Evolutionary conservation across 305 asterid species (phyloP), one percentile per base, ranked within the genome.

Genomic region (Rubia tinctorum): DNA sequence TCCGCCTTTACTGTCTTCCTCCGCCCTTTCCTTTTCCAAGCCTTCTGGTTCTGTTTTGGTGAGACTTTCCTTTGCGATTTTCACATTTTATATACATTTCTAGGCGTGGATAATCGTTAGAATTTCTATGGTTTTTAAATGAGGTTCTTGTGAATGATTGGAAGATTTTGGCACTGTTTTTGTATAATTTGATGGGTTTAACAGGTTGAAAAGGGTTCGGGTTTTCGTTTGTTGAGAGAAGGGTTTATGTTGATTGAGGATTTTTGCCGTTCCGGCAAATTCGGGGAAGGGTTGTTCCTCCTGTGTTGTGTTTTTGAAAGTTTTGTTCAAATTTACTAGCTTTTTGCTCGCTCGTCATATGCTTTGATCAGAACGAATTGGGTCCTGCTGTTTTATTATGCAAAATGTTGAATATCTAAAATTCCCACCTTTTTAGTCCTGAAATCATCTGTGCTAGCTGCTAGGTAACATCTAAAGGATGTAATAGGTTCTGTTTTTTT

Each of bases 1-100:
- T 39, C 42, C 42, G 42, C 42, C 42, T 39, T 39, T 22, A 55
- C 25, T n/a, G 25, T 7, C 23, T 18, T 55, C 27, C 61, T 53
- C 60, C 60, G 60, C 60, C 60, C 60, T 53, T 53, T 53, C 60
- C 59, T 18, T 53, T 49, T 53, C 61, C 61, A n/a, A 23, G 60
- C 60, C 15, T n/a, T n/a, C 60, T 3, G 10, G 60, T 55, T 55
- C 60, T n/a, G 2, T n/a, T 55, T 55, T 5, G 61, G 61, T 55
- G 61, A 55, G 58, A 51, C 2, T 49, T 51, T 17, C 8, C 56
- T 17, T 5, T 51, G 61, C 61, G 25, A 55, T 55, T 18, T 55
- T 55, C 60, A 18, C 6, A 55, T 7, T 18, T 18, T 5, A 6
- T 17, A 17, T 55, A n/a, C 60, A 55, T 55, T 55, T 55, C 11